A percentile compares a stretch with the other conserved stretches of the same genome.
phyloP scores from a whole-genome alignment of 352 stramenopile genomes.

The Globisporangium cystogenes region DNA sequence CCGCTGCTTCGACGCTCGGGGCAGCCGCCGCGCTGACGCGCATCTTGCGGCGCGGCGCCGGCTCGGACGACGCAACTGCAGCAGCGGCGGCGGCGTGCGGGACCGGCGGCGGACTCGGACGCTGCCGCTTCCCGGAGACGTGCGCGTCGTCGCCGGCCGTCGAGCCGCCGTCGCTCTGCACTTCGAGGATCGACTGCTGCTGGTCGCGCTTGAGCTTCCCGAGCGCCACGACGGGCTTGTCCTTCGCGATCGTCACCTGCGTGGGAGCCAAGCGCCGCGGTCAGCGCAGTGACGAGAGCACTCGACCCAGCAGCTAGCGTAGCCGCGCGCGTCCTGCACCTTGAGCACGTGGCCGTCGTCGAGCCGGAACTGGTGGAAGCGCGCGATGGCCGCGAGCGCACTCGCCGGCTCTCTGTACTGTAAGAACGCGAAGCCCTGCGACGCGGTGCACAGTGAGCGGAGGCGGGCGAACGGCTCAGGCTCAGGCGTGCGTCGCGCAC shows the following conservation, averaged over 20 bases:
- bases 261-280: too few relatives aligned
- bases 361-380: constrained; percentile 55
- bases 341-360: constrained; percentile 72
- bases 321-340: constrained; percentile 19
- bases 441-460: too few relatives aligned
- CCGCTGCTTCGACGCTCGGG: background rate
- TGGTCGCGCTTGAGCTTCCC: constrained; percentile 71
- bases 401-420: constrained; percentile 55
- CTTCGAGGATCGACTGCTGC: constrained; percentile 25
- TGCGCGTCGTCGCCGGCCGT: constrained; percentile 18
- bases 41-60: constrained; percentile 6
- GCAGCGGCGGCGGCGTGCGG: background rate
- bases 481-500: too few relatives aligned
- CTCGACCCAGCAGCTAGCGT: too few relatives aligned
- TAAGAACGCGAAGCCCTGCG: constrained; percentile 71
- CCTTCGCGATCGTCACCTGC: constrained; percentile 58
- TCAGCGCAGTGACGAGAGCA: too few relatives aligned
- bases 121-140: constrained; percentile 51
- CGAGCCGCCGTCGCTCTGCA: constrained; percentile 9
- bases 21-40: background rate
- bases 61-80: background rate
- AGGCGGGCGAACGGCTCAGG: too few relatives aligned
- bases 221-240: constrained; percentile 36
- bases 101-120: constrained; percentile 36
- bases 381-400: constrained; percentile 46